A percentile compares a stretch with the other conserved stretches of the same genome.
These are phyloP conservation scores for Leccinum subfulvum DNA, from an alignment of 1,284 basidiomycete species.

Conservation along the genomic window DNA sequence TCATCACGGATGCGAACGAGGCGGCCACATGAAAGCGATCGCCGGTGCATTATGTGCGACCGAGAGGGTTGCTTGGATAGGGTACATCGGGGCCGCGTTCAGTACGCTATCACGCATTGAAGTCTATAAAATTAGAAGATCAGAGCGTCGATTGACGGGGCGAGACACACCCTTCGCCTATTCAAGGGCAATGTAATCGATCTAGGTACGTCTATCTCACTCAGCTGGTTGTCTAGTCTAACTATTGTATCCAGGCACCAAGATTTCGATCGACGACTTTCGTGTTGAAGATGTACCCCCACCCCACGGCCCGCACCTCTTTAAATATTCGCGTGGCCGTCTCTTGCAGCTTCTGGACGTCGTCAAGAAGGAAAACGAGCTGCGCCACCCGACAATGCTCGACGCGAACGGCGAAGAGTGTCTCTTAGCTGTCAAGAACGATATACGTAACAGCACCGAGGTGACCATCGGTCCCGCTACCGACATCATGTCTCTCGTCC, in stretches of 20 bases:
- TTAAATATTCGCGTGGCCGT: no score
- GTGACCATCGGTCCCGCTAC: conserved; percentile 1
- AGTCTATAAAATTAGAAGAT: neutral
- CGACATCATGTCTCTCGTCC: neutral
- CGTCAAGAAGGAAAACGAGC: neutral
- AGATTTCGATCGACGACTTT: no score
- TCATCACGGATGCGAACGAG: conserved; percentile 22
- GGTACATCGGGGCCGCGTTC: conserved; percentile 25
- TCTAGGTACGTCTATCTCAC: no score
- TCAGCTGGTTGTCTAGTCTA: no score
- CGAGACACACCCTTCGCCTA: neutral
- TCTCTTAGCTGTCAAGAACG: neutral
- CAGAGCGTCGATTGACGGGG: neutral
- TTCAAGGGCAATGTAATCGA: no score
- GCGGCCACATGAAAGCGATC: conserved; percentile 28
- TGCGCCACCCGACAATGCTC: neutral
- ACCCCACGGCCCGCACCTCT: no score
- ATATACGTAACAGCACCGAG: neutral
- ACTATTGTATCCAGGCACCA: no score
- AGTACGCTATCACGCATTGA: neutral
- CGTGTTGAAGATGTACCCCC: no score
- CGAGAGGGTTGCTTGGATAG: conserved; percentile 34
- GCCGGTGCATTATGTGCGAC: conserved; percentile 27
- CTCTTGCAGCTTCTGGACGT: no score
- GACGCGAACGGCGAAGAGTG: neutral